Base-by-base conservation (phyloP, 345 rosid genomes). In the Eucalyptus rudis region DNA sequence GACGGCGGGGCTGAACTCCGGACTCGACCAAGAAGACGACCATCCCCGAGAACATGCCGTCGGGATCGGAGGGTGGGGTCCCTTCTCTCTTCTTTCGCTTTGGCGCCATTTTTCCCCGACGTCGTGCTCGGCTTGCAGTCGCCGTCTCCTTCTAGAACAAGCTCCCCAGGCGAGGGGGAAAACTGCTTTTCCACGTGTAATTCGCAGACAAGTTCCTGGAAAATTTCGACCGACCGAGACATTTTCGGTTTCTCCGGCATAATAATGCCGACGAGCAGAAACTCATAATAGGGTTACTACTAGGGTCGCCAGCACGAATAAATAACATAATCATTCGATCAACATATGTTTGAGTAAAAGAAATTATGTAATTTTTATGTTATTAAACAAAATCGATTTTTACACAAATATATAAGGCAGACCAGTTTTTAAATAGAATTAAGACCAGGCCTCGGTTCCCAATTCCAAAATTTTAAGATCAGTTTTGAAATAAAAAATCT, bases 11-110 rank as follows among this genome's bases (percentile, higher is more conserved):
- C 92, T 96, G 98, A 36, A 98, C 97, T 64, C 94, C 96, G 31
- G 71, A 88, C 89, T 93, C 96, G 10, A 97, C 94, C 91, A 97
- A 90, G 86, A 90, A 93, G 81, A 94, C 96, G 62, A 91, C 91
- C 96, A 97, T 93, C 86, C 94, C 96, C 76, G 96, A 90, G 94
- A 98, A 97, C 36, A 98, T 96, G 29, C 98, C 97, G 31, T 94
- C 54, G 20, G 95, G 93, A 86, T 93, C 96, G 44, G 92, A 87
- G 27, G 96, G 86, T 20, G 94, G 95, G 31, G 91, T 86, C 90
- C 54, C 89, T 45, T 87, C 87, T 4, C 86, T 91, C 88, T 92
- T 94, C 89, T 92, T 90, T 90, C 92, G 88, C 92, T 95, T 96
- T 90, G 95, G 96, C 96, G 96, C 97, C 99, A 97, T 96, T 93